Conservation (phyloP, 805 yeast genomes). For the Dipodascus geniculatus region DNA sequence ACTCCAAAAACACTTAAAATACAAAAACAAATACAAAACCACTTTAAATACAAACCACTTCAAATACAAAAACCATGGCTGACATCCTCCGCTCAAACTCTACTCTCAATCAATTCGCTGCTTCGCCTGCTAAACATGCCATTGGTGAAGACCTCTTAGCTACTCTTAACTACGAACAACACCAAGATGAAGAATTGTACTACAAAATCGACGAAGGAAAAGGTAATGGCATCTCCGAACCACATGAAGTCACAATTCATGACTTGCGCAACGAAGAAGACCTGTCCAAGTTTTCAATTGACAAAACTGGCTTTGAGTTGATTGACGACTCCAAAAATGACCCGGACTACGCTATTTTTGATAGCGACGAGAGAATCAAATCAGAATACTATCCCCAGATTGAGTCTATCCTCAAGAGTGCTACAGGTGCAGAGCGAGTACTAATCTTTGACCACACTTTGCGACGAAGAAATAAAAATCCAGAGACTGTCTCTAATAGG, state of each 20-base stretch:
- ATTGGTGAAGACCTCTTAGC: neutral
- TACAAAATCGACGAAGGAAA: neutral
- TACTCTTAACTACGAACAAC: neutral
- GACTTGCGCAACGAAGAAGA: neutral
- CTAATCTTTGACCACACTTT: slow-evolving; percentile 16
- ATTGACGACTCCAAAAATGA: slow-evolving; percentile 3
- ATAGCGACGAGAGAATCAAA: slow-evolving; percentile 12
- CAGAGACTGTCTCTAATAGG: slow-evolving; percentile 10
- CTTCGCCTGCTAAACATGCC: neutral
- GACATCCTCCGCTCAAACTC: neutral
- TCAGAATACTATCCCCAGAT: slow-evolving; percentile 15
- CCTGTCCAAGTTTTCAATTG: neutral
- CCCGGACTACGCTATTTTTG: slow-evolving; percentile 9
- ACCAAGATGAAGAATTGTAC: neutral
- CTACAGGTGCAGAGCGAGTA: slow-evolving; percentile 15
- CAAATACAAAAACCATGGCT: no score
- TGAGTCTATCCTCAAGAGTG: slow-evolving; percentile 10
- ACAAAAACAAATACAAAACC: no score
- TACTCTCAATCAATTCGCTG: neutral
- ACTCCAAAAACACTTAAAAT: no score
- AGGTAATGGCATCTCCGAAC: neutral
- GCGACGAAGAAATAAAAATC: slow-evolving; percentile 7
- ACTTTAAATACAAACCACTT: no score
- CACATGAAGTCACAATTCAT: neutral
- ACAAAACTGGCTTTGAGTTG: slow-evolving; percentile 5